Percentiles rank a stretch among this genome's conserved stretches.
Conservation (phyloP, 768 basidiomycete genomes). For the Suillus cothurnatus region DNA sequence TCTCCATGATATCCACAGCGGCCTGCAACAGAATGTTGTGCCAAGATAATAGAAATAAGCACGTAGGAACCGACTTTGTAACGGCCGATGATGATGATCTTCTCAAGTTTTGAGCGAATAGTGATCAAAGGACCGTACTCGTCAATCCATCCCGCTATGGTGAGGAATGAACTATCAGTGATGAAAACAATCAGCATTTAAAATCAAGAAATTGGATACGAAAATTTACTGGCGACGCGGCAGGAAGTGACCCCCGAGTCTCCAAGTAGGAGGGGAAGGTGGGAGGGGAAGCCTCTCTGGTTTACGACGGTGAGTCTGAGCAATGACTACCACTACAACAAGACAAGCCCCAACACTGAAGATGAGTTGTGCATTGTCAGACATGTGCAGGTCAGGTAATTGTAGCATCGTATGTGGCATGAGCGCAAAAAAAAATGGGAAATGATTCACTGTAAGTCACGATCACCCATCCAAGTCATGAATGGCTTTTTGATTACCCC, state of each 20-base stretch:
- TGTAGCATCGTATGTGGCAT: background rate
- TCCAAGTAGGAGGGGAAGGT: background rate
- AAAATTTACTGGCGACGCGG: background rate
- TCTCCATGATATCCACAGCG: background rate
- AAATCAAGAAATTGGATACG: background rate
- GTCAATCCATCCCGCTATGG: background rate
- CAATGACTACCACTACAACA: background rate
- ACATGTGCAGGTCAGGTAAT: background rate
- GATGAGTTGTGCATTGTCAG: background rate
- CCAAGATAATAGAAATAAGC: background rate
- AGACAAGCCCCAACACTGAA: background rate
- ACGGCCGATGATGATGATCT: background rate
- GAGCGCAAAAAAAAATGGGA: background rate
- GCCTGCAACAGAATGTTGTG: background rate
- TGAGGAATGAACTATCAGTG: background rate
- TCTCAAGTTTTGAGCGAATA: background rate
- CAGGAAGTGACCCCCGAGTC: background rate
- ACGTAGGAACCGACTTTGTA: background rate
- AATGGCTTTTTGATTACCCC: background rate
- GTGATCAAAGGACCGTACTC: background rate
- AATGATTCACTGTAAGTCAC: background rate
- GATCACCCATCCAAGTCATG: background rate
- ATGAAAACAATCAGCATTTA: background rate
- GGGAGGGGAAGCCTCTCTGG: background rate
- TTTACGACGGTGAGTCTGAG: background rate